phyloP scores from a whole-genome alignment of 331 rosid genomes.

The Malus hybrid region DNA sequence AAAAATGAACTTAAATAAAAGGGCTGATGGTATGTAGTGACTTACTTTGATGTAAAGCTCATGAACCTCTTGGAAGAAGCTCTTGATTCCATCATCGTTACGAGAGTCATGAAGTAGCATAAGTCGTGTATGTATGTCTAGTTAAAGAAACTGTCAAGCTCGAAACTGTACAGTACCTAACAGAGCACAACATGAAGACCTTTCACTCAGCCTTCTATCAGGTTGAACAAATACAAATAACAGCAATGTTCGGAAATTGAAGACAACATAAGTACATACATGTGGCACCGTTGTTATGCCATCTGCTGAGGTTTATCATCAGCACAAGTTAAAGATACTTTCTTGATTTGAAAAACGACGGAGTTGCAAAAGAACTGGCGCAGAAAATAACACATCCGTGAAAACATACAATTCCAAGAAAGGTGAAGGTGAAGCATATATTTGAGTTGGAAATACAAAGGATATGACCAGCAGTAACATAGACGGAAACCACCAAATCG shows the following conservation, averaged over 20 bases:
- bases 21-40: background rate
- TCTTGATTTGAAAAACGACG: background rate
- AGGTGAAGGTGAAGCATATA: background rate
- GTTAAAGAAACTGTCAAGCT: slow-evolving; percentile 45
- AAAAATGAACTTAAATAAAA: background rate
- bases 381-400: background rate
- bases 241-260: background rate
- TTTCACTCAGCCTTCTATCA: background rate
- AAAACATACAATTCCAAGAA: background rate
- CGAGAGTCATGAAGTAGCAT: slow-evolving; percentile 93
- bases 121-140: slow-evolving; percentile 59
- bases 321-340: background rate
- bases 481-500: slow-evolving; percentile 82
- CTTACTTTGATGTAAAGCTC: slow-evolving; percentile 85
- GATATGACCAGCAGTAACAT: slow-evolving; percentile 99
- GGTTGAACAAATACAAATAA: background rate
- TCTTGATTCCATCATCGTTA: slow-evolving; percentile 91
- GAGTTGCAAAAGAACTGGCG: background rate
- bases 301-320: background rate
- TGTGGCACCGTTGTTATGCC: background rate
- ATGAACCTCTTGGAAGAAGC: slow-evolving; percentile 91
- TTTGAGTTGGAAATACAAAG: slow-evolving; percentile 20
- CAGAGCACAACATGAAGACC: background rate
- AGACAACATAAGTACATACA: background rate
- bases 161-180: background rate